These are phyloP conservation scores for Colletotrichum brevisporum DNA, from an alignment of 2,329 filamentous ascomycete genomes.

Conservation along the genomic window DNA sequence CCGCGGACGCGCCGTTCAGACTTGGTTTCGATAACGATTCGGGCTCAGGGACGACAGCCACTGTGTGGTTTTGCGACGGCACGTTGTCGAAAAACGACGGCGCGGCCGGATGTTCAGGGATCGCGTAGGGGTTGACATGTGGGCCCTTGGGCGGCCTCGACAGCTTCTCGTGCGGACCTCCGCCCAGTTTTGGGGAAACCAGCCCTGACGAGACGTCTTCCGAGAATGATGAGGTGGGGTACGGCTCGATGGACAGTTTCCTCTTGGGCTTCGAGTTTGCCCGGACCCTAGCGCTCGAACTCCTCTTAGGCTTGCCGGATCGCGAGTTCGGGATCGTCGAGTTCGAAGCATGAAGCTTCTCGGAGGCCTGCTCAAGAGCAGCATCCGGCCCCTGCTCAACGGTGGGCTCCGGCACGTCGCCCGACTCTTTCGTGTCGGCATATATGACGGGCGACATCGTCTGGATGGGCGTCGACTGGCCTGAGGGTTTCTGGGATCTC, in stretches of 20 bases:
- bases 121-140: constrained; percentile 45
- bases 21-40: constrained; percentile 21
- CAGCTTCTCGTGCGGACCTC: constrained; percentile 53
- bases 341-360: constrained; percentile 28
- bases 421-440: constrained; percentile 43
- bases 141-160: constrained; percentile 48
- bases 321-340: constrained; percentile 19
- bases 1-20: neutral
- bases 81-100: constrained; percentile 57
- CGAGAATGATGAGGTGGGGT: constrained; percentile 43
- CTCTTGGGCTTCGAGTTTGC: constrained; percentile 48
- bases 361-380: constrained; percentile 23
- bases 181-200: constrained; percentile 48
- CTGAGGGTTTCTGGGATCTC: constrained; percentile 30
- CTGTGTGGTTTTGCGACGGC: constrained; percentile 42
- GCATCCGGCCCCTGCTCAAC: constrained; percentile 21
- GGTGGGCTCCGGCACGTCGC: constrained; percentile 24
- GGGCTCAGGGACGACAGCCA: constrained; percentile 34
- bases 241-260: constrained; percentile 49
- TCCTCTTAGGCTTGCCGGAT: constrained; percentile 39
- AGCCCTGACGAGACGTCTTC: constrained; percentile 51
- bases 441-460: constrained; percentile 30
- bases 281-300: constrained; percentile 45
- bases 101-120: constrained; percentile 53
- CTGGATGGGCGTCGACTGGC: constrained; percentile 33